Evolutionary conservation across 805 yeast genomes (phyloP), one percentile per base, ranked within the genome.

Genomic region (Candida patagonica): DNA sequence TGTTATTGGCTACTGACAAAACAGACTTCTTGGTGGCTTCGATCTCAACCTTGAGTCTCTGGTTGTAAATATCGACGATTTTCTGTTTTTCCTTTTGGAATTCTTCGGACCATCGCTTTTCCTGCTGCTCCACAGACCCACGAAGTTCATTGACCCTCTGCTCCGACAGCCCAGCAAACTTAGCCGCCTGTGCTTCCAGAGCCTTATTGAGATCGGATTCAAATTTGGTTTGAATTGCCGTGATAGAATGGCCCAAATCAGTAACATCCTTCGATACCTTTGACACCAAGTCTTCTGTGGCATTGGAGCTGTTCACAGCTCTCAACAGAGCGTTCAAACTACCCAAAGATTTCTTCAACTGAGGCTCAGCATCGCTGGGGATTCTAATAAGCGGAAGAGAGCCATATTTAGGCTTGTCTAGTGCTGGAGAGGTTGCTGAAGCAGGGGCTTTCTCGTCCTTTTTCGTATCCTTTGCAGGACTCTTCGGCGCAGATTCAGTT

Each of bases 1-100:
- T 78, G 61, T 85, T 87, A 43, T 77, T 77, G 15, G 87, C 88
- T 47, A 84, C 82, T 34, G 76, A 69, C 32, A 76, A 62, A 38
- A 88, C 68, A 9, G 78, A 74, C 49, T 74, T 67, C 55, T 73
- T 75, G 42, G 86, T 72, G 26, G 82, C 77, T 48, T 73, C 74
- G 40, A 87, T 67, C 60, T 87, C 96, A 13, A 66, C 61, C 16
- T 61, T 56, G 48, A 89, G 66, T 48, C 77, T 72, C 34, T 65
- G 60, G 44, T 73, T 66, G 56, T 78, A 79, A 49, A 76, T 76
- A 35, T 64, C 57, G 47, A 79, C 79, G 50, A 85, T 67, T 42
- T 70, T 71, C 36, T 66, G 53, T 54, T 81, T 78, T 51, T 78
- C 81, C n/a, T 60, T 56, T 43, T 73, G 73, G 54, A 80, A 78